Conservation (phyloP, 2,329 filamentous ascomycete genomes). For the Colletotrichum musae region DNA sequence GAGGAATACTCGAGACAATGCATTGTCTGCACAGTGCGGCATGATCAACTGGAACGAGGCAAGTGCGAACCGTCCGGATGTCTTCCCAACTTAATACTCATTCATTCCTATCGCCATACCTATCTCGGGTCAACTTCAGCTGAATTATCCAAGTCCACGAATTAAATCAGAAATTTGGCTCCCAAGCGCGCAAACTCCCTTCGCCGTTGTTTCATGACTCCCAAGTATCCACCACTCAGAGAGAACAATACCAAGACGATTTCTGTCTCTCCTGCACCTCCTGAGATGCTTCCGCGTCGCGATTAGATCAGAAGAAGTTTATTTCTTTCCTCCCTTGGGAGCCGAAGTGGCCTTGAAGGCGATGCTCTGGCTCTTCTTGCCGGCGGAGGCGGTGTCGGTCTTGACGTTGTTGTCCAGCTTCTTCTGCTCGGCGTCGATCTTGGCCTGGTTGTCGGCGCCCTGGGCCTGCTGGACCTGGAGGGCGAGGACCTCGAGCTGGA, state of each 20-base stretch:
- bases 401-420: constrained; percentile 69
- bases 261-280: constrained; percentile 1
- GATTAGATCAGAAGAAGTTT: neutral
- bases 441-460: constrained; percentile 57
- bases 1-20: fast-evolving
- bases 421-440: constrained; percentile 62
- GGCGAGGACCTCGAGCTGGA: constrained; percentile 65
- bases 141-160: constrained; percentile 31
- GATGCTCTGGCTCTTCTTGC: constrained; percentile 53
- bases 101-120: neutral
- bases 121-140: constrained; percentile 17
- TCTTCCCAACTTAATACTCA: constrained; percentile 9
- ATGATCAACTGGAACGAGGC: neutral
- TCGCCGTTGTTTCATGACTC: constrained; percentile 17
- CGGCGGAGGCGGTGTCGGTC: constrained; percentile 51
- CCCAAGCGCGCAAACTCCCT: constrained; percentile 23
- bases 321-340: constrained; percentile 15
- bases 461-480: constrained; percentile 68
- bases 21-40: constrained; percentile 4
- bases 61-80: neutral
- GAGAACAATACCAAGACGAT: constrained; percentile 8
- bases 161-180: constrained; percentile 31
- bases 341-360: constrained; percentile 50
- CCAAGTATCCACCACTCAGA: neutral
- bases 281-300: neutral